Evolutionary conservation across 73 alveolate species (phyloP).

Genomic region (Durusdinium trenchii): DNA sequence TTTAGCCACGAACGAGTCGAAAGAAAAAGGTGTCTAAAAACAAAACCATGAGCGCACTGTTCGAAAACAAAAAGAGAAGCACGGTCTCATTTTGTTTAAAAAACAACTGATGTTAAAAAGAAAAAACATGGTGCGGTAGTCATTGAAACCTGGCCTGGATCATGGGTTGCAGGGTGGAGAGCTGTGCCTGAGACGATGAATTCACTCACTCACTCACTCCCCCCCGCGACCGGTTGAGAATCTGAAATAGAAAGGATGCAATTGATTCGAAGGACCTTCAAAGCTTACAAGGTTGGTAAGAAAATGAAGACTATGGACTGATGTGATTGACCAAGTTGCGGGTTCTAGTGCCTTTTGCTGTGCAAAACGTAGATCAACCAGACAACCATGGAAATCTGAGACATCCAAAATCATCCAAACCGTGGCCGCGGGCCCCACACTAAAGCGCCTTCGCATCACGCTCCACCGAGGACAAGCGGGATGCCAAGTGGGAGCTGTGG

Average conservation of each 20-base stretch:
- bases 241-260: too few species aligned
- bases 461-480: slow-evolving; percentile 65
- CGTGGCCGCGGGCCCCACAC: too few species aligned
- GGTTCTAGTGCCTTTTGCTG: too few species aligned
- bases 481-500: slow-evolving; percentile 51
- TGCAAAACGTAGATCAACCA: neutral
- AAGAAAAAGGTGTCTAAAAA: too few species aligned
- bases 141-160: slow-evolving; percentile 67
- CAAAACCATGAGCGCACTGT: neutral
- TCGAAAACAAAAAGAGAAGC: neutral
- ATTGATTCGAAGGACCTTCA: too few species aligned
- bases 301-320: too few species aligned
- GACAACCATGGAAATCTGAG: neutral
- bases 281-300: too few species aligned
- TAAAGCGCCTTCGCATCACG: slow-evolving; percentile 82
- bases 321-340: too few species aligned
- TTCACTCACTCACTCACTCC: too few species aligned
- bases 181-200: slow-evolving; percentile 85
- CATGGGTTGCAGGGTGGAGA: slow-evolving; percentile 67
- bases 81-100: neutral
- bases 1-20: too few species aligned
- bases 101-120: neutral
- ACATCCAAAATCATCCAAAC: neutral
- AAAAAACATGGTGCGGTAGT: too few species aligned
- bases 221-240: too few species aligned